Base-by-base conservation (phyloP, 345 rosid genomes). In the Camelina hispida region DNA sequence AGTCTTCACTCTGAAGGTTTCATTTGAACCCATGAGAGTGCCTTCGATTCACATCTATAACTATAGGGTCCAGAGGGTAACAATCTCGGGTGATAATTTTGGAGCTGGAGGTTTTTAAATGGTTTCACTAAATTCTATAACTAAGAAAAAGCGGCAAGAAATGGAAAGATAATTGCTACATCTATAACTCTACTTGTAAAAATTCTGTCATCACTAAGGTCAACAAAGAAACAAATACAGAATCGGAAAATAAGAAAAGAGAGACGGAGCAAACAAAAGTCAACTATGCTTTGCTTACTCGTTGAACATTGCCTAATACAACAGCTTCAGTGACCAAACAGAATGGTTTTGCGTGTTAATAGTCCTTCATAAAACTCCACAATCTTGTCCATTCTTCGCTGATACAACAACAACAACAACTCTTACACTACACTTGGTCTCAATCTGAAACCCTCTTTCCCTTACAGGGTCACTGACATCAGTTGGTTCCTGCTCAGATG, bases 21-120 rank as follows among this genome's bases (percentile, higher is more conserved):
- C 62, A 54, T 76, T 69, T 46, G 62, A 62, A 44, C 66, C 72
- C 67, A 71, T 65, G 62, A 56, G 72, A 77, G 72, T 58, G 68
- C 63, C 35, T 32, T 32, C 44, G 16, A 48, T 25, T 50, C 47
- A 56, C 72, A 46, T 66, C 66, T 65, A 46, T 40, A 67, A 46
- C 57, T 59, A 50, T 9, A 53, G 46, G 25, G 66, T 42, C 54
- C 68, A 75, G 54, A 50, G 62, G 51, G 9, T 60, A 50, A 73
- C 97, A 93, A 89, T 76, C 10, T 91, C 94, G 1, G 96, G 84
- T 20, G 97, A 87, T 30, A 96, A 86, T 54, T 85, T 85, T 5
- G 89, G 89, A 2, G 93, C 37, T 25, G 37, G 9, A 34, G 1
- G 7, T 34, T 34, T 34, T 34, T 25, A 25, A 25, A 25, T 25